Conservation (phyloP, 768 basidiomycete species). For the Mycena capillaripes region DNA sequence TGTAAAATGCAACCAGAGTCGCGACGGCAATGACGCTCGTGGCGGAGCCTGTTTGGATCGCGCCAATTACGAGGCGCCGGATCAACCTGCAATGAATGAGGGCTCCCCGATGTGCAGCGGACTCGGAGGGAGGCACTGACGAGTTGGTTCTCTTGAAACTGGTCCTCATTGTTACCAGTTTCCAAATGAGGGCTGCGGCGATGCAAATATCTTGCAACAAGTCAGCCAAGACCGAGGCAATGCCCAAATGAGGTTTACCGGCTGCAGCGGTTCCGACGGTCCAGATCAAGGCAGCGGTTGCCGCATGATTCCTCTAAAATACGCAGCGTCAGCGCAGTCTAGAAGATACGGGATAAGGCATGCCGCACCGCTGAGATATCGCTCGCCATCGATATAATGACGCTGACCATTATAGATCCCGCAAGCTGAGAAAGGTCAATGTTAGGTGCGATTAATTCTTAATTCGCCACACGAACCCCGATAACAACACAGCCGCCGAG, state of each 20-base stretch:
- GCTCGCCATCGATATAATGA: not conserved
- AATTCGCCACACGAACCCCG: not conserved
- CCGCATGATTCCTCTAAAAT: not conserved
- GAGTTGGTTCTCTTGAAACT: not conserved
- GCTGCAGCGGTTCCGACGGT: not conserved
- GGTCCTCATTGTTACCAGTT: not conserved
- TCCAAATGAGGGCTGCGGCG: conserved; percentile 9
- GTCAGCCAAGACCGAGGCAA: not conserved
- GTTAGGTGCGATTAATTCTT: not conserved
- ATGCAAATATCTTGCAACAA: not conserved
- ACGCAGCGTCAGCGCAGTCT: not conserved
- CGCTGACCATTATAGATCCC: not conserved
- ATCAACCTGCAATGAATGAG: not conserved
- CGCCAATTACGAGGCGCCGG: not conserved
- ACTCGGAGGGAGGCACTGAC: not conserved
- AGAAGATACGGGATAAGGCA: not conserved
- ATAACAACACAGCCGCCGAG: not conserved
- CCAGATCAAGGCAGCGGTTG: not conserved
- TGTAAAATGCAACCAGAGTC: not conserved
- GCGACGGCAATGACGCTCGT: not conserved
- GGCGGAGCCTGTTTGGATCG: not conserved
- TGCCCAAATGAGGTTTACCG: not conserved
- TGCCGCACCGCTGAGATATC: not conserved
- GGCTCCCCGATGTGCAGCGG: not conserved
- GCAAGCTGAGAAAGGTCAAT: not conserved